A percentile compares a stretch with the other conserved stretches of the same genome.
Evolutionary conservation across 306 rosid genomes (phyloP).

Genomic region (Vigna reflexopilosa): DNA sequence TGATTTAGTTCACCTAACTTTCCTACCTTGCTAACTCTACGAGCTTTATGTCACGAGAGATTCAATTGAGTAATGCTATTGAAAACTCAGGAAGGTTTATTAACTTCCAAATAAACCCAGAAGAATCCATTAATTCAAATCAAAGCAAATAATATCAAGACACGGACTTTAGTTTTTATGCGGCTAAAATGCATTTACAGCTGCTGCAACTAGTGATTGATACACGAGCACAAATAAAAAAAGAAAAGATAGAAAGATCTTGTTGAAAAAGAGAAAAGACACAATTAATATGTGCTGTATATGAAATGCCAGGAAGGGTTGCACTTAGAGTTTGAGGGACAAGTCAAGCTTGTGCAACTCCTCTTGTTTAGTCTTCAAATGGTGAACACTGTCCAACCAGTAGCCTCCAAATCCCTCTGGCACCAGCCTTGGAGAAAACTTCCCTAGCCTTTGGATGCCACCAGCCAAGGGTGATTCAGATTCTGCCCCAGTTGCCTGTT

Average conservation of each 20-base stretch:
- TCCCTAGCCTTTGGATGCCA: constrained; percentile 51
- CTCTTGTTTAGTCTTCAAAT: constrained; percentile 64
- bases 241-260: constrained; percentile 1
- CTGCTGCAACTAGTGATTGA: constrained; percentile 39
- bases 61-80: constrained; percentile 12
- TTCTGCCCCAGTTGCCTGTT: constrained; percentile 45
- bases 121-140: constrained; percentile 37
- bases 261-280: constrained; percentile 12
- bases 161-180: constrained; percentile 10
- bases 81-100: constrained; percentile 3
- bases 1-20: constrained; percentile 5
- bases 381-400: constrained; percentile 53
- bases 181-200: constrained; percentile 55
- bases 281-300: background rate
- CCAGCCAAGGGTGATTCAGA: constrained; percentile 47
- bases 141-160: constrained; percentile 26
- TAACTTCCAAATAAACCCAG: constrained; percentile 26
- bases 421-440: constrained; percentile 43
- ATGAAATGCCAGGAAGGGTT: background rate
- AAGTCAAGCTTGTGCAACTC: constrained; percentile 87
- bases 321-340: constrained; percentile 84
- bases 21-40: background rate
- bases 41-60: background rate
- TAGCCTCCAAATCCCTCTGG: constrained; percentile 56
- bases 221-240: constrained; percentile 19